Percentiles rank a stretch among this genome's conserved stretches.
Evolutionary conservation across 73 alveolate species (phyloP).

Genomic region (Paramecium sexaurelia): DNA sequence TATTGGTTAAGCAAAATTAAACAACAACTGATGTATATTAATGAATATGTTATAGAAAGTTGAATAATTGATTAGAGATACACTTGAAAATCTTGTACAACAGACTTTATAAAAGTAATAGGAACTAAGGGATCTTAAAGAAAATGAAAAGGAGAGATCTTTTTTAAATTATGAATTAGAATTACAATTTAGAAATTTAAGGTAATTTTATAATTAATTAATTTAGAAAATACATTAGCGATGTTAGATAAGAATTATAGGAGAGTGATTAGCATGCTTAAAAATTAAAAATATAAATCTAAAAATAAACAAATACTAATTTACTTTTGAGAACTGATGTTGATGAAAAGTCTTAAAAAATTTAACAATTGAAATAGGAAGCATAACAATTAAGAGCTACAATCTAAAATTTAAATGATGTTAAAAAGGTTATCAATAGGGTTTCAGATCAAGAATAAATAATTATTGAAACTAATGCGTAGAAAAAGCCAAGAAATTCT

Average conservation of each 20-base stretch:
- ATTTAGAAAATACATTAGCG: background rate
- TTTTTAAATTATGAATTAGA: too few relatives aligned
- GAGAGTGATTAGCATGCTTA: background rate
- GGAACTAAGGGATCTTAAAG: too few relatives aligned
- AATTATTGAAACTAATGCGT: background rate
- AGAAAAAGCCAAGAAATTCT: background rate
- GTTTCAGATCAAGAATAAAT: background rate
- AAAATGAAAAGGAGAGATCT: too few relatives aligned
- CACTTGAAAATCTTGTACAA: too few relatives aligned
- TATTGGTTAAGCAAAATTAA: too few relatives aligned
- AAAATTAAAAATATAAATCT: background rate
- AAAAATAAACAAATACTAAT: background rate
- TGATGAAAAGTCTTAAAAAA: background rate
- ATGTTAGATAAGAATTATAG: background rate
- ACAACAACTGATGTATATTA: too few relatives aligned
- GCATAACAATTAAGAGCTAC: background rate
- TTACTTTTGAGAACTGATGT: background rate
- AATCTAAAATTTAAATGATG: background rate
- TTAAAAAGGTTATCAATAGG: background rate
- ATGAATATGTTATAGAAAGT: too few relatives aligned
- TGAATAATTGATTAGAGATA: too few relatives aligned
- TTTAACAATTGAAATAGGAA: background rate
- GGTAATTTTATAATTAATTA: background rate
- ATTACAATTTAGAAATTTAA: background rate
- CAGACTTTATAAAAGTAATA: too few relatives aligned